These are phyloP conservation scores for Lichtheimia hyalospora DNA, from an alignment of 371 early-diverging fungal genomes.

Conservation along the genomic window DNA sequence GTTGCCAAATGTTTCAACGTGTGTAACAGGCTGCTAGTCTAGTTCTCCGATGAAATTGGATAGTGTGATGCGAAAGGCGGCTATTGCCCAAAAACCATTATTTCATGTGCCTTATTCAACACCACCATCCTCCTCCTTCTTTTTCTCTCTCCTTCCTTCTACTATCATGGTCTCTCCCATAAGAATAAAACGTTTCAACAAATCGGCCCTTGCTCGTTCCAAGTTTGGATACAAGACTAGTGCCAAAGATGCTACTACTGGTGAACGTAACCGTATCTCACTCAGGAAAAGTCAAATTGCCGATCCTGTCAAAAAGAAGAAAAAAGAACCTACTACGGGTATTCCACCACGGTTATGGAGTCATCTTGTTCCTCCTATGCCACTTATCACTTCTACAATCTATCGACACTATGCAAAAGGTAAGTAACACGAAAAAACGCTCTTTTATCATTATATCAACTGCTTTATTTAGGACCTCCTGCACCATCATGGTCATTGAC, in stretches of 20 bases:
- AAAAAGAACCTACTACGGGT: constrained; percentile 4
- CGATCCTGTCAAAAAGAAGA: constrained; percentile 3
- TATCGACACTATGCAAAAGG: constrained; percentile 20
- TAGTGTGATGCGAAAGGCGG: too few species aligned
- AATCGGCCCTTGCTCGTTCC: background rate
- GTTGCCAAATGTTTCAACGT: too few species aligned
- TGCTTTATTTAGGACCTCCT: constrained; percentile 32
- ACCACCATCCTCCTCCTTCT: background rate
- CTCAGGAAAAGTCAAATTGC: constrained; percentile 8
- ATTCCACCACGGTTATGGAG: constrained; percentile 13
- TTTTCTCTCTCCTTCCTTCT: constrained; percentile 1
- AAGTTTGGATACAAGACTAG: background rate
- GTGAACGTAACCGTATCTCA: constrained; percentile 6
- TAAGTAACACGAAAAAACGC: background rate
- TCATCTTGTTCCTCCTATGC: constrained; percentile 17
- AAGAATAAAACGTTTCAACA: constrained; percentile 2
- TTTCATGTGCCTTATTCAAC: constrained; percentile 1
- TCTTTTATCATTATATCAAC: too few species aligned
- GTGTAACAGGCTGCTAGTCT: too few species aligned
- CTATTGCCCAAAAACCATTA: background rate
- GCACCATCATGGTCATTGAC: constrained; percentile 43
- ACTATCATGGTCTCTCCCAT: background rate
- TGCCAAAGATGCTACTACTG: background rate
- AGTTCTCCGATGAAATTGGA: too few species aligned
- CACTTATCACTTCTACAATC: constrained; percentile 16